A percentile compares a stretch with the other conserved stretches of the same genome.
These are phyloP conservation scores for Medicago ruthenica DNA, from an alignment of 306 rosid genomes.

Conservation along the genomic window DNA sequence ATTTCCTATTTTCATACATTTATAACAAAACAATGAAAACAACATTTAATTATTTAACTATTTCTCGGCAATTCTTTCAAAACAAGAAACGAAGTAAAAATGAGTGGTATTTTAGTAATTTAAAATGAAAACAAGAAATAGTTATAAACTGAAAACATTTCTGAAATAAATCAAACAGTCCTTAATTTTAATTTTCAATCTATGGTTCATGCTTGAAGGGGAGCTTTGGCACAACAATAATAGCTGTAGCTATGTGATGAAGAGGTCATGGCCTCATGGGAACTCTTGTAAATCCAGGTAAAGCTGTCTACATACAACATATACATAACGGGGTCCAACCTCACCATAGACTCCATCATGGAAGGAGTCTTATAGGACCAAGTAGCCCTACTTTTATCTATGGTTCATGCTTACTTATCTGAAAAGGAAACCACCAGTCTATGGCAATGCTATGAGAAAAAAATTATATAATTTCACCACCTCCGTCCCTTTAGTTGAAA, in stretches of 20 bases:
- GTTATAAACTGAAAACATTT: neutral
- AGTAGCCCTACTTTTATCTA: neutral
- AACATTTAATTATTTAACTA: neutral
- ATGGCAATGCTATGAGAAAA: neutral
- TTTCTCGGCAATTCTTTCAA: neutral
- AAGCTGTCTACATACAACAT: neutral
- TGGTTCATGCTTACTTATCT: neutral
- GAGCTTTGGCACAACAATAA: neutral
- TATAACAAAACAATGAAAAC: neutral
- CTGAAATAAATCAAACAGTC: constrained; percentile 1
- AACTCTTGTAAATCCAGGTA: neutral
- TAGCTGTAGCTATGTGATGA: neutral
- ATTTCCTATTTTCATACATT: neutral
- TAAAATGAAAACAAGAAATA: neutral
- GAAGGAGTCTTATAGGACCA: neutral
- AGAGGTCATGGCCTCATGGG: neutral
- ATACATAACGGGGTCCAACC: neutral
- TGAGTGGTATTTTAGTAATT: neutral
- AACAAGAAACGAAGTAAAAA: neutral
- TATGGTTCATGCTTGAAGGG: neutral
- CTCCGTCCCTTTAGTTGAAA: no score
- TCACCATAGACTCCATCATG: neutral
- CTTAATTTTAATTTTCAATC: neutral
- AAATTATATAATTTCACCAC: no score
- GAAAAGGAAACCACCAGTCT: neutral